Base-by-base conservation (phyloP, 768 basidiomycete species). In the Rhodosporidiobolus odoratus region DNA sequence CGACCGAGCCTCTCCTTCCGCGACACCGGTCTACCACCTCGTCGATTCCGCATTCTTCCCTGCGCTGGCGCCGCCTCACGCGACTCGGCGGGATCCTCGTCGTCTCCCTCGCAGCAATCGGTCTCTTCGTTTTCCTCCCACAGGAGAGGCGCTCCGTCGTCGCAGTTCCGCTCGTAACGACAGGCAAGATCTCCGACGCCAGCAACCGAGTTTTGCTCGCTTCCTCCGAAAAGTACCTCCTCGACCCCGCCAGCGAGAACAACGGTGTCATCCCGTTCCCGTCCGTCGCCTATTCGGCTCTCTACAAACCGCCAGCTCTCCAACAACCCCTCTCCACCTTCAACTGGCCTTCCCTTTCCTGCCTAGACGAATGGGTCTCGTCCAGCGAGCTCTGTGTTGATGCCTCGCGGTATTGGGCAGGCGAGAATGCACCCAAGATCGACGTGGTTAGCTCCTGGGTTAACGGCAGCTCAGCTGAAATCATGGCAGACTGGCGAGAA, bases 371-470 rank as follows among this genome's bases (percentile, higher is more conserved):
- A 0, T 74, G 30, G 37, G 34, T 67, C 34, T n/a, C 64, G n/a
- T 19, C 16, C 2, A 66, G 76, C 65, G 66, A 27, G 52, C 62
- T 72, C 3, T 69, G 73, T 27, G 35, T 62, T 17, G 67, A 63
- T 5, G 59, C 66, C 61, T 59, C 69, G 16, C 35, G 48, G 5
- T 47, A 19, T 0, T 67, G 63, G 35, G 12, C 16, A 0, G 47
- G 41, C 15, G n/a, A n/a, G 15, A 32, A 43, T 0, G 47, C 37
- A 3, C 69, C 67, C 0, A 66, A 69, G 45, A 1, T 75, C 21
- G 76, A 77, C 52, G 34, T 75, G 1, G 43, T 77, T 1, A 76
- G 62, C 47, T 72, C 74, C 0, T 78, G 76, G 69, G 59, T 67
- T 32, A 78, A 78, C 60, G 75, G 76, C 6, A 70, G 74, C n/a